Conservation (phyloP, 257 asterid genomes). For the Nemophila menziesii region DNA sequence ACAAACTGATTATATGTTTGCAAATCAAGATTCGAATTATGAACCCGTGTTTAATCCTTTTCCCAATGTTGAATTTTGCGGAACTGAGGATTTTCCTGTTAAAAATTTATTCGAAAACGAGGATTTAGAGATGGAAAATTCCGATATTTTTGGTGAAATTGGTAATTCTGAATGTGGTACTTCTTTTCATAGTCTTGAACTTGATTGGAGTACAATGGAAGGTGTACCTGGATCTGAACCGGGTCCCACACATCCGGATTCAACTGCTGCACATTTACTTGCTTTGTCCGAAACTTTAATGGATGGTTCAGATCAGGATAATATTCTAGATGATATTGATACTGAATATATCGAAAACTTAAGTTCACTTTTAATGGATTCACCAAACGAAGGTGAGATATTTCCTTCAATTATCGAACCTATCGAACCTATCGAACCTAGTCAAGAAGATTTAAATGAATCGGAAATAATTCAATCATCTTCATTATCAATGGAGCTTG, state of each 20-base stretch:
- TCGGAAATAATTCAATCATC: constrained; percentile 24
- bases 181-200: constrained; percentile 30
- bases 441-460: constrained; percentile 18
- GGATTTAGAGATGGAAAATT: constrained; percentile 17
- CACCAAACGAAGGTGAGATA: constrained; percentile 26
- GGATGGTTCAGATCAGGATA: constrained; percentile 36
- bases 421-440: constrained; percentile 17
- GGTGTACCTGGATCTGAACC: constrained; percentile 15
- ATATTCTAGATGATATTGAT: constrained; percentile 27
- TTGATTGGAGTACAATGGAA: constrained; percentile 24
- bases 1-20: constrained; percentile 19
- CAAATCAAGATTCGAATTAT: constrained; percentile 24
- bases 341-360: constrained; percentile 39
- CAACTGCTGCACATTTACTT: constrained; percentile 28
- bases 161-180: constrained; percentile 10
- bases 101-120: constrained; percentile 20
- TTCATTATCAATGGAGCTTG: constrained; percentile 22
- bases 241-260: constrained; percentile 16
- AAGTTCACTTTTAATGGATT: constrained; percentile 47
- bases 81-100: constrained; percentile 20
- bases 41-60: constrained; percentile 11
- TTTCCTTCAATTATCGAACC: constrained; percentile 13
- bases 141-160: constrained; percentile 7
- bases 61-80: constrained; percentile 19
- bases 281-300: constrained; percentile 32